Evolutionary conservation across 805 yeast species (phyloP).

Genomic region (Metschnikowia matae): DNA sequence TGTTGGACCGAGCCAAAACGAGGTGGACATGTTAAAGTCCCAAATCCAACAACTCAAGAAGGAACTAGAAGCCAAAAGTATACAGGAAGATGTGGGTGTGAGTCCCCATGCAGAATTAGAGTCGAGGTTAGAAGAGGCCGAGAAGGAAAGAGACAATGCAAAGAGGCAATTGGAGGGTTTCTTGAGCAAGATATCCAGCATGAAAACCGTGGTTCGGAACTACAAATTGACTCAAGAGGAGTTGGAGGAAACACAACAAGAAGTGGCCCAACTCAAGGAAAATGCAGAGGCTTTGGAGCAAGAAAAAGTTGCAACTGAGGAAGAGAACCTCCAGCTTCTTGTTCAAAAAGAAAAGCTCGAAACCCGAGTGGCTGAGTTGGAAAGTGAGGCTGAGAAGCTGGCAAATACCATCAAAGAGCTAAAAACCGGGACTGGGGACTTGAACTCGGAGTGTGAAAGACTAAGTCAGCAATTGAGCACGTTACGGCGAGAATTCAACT

Average conservation of each 20-base stretch:
- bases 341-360: constrained; percentile 43
- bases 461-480: constrained; percentile 37
- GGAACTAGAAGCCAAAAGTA: constrained; percentile 4
- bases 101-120: not conserved
- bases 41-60: constrained; percentile 3
- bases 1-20: not conserved
- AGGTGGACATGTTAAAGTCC: not conserved
- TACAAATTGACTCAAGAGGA: constrained; percentile 70
- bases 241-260: constrained; percentile 37
- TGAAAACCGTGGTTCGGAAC: constrained; percentile 67
- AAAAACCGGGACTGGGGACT: constrained; percentile 26
- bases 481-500: constrained; percentile 35
- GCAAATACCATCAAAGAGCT: constrained; percentile 15
- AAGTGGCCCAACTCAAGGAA: constrained; percentile 8
- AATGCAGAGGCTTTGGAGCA: constrained; percentile 35
- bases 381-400: constrained; percentile 16
- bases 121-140: constrained; percentile 12
- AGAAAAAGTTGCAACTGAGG: constrained; percentile 1
- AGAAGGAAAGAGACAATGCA: constrained; percentile 49
- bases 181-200: constrained; percentile 59
- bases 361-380: constrained; percentile 32
- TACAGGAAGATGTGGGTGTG: not conserved
- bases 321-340: constrained; percentile 2
- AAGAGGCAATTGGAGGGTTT: constrained; percentile 60
- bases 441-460: constrained; percentile 54